Evolutionary conservation across 140 eudicot genomes (phyloP), one percentile per base, ranked within the genome.

Genomic region (Oenanthe javanica): DNA sequence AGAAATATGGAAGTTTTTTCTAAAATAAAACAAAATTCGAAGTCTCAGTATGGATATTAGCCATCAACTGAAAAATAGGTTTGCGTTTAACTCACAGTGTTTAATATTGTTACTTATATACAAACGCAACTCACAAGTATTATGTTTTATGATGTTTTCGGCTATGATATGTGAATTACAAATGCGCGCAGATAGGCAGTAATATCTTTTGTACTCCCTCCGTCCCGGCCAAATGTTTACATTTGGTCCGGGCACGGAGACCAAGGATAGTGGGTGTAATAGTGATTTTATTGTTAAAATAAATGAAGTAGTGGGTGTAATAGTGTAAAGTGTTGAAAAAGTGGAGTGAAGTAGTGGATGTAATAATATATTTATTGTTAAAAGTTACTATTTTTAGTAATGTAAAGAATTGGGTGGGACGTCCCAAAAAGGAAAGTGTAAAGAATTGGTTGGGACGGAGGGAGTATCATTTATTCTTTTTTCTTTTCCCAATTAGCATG

Each of bases 1-100:
- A 31, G 96, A 91, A 82, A 84, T 91, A 21, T 91, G 96, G 96
- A 91, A 91, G 83, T 86, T 91, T 81, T 91, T 89, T 82, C 83
- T 84, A 52, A 91, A 89, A 83, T 91, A 84, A 89, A 69, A 52
- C 66, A 55, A 57, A 47, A 19, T 64, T 55, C 63, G 74, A 46
- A 46, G 49, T 71, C 50, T 11, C 10, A 12, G 12, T 54, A 75
- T 25, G 63, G 63, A 25, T 21, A 73, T 47, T 43, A 9, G 15
- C 36, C 6, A 49, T 25, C 21, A 25, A 75, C 25, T 25, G 46
- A 31, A 13, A 75, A 12, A 75, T 75, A 75, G 79, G 79, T 23
- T 25, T 48, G 61, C 45, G 23, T 19, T 75, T 75, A 75, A 47
- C 79, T 75, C 13, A 3, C 79, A 75, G 2, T 75, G 79, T 49